phyloP scores from a whole-genome alignment of 1,284 basidiomycete genomes.

The Ceratobasidium sp. region DNA sequence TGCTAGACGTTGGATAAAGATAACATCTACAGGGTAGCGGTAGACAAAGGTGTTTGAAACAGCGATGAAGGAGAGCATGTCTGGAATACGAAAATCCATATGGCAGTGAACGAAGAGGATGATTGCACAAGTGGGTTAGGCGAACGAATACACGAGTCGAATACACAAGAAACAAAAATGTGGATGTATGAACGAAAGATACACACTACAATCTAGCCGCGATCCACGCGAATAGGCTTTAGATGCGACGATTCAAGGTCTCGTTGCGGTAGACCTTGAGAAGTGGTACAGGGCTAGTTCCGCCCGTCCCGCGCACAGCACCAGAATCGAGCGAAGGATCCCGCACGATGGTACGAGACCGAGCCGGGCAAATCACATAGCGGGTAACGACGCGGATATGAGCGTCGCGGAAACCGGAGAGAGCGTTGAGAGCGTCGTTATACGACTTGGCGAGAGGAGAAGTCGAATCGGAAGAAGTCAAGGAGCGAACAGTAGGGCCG shows the following conservation, averaged over 20 bases:
- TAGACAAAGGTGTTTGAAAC: slow-evolving; percentile 13
- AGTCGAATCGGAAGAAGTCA: slow-evolving; percentile 45
- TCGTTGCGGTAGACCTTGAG: slow-evolving; percentile 49
- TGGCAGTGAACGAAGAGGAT: slow-evolving; percentile 21
- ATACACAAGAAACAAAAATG: neutral
- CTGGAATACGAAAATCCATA: slow-evolving; percentile 25
- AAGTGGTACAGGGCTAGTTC: slow-evolving; percentile 57
- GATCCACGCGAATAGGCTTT: slow-evolving; percentile 4
- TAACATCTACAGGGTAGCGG: slow-evolving; percentile 7
- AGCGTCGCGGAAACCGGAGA: slow-evolving; percentile 83
- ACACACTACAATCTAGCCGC: neutral
- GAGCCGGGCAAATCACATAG: slow-evolving; percentile 55
- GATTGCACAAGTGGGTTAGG: slow-evolving; percentile 6
- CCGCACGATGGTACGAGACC: slow-evolving; percentile 40
- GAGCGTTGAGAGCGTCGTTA: slow-evolving; percentile 72
- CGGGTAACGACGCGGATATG: slow-evolving; percentile 59
- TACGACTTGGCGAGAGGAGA: slow-evolving; percentile 58
- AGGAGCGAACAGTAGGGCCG: slow-evolving; percentile 47
- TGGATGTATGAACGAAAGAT: slow-evolving; percentile 6
- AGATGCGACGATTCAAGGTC: slow-evolving; percentile 29
- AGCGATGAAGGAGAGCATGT: slow-evolving; percentile 13
- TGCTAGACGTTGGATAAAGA: slow-evolving; percentile 5
- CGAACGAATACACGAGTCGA: slow-evolving; percentile 8
- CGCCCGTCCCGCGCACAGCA: slow-evolving; percentile 54
- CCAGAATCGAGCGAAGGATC: slow-evolving; percentile 38